Base-by-base conservation (phyloP, 2,329 filamentous ascomycete genomes). In the Botrytis hyacinthi region DNA sequence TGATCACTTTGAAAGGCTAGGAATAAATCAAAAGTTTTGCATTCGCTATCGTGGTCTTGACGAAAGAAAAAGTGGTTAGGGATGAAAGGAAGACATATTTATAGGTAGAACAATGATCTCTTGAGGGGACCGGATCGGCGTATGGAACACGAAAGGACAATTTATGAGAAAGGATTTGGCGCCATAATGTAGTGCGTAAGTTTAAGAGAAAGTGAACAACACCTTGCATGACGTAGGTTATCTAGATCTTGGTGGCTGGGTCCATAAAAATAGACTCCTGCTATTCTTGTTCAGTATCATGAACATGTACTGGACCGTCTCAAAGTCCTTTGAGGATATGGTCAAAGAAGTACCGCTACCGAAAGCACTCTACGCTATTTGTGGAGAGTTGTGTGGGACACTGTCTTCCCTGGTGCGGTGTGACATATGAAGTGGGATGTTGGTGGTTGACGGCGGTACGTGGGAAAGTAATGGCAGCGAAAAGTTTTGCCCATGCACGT, bases 21-120 rank as follows among this genome's bases (percentile, higher is more conserved):
- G 14, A n/a, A 14, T 8, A 9, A 16, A 6, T 4, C 1, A 0
- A 1, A 42, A 18, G 7, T 29, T 0, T 1, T 2, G 1, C 7
- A n/a, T 4, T 9, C 7, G 20, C 4, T n/a, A 3, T 40, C 16
- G 35, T 26, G 22, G 6, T 0, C 40, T 61, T n/a, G 14, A 2
- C 6, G 14, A 9, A 29, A 8, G 9, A 4, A 54, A 54, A 29
- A n/a, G 5, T 16, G 26, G n/a, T 54, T 29, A 12, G 26, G 5
- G 1, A 16, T 54, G 26, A n/a, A n/a, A n/a, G 22, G 10, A n/a
- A 51, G 4, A 1, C 48, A 10, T 51, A 14, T 26, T 51, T 51
- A 12, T n/a, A 14, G 48, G 10, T n/a, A 51, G 9, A 51, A 26
- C 4, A n/a, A n/a, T 0, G 48, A 14, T 54, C 14, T 54, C n/a